Evolutionary conservation across 768 basidiomycete genomes (phyloP).

Genomic region (Candolleomyces eurysporus): DNA sequence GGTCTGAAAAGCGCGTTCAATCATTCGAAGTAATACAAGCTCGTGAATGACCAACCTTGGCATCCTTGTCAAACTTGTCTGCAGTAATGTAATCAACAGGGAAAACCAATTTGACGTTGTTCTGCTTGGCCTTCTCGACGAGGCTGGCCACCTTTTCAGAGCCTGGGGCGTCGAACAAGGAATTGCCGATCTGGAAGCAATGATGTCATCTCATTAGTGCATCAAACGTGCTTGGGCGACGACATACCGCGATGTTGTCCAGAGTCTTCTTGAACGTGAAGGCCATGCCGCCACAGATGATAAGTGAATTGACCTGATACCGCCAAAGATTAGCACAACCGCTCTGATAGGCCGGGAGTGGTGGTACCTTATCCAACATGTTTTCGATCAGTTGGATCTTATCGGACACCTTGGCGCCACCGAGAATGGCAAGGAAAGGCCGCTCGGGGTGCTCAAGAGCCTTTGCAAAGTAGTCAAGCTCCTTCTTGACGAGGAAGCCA

Average conservation of each 20-base stretch:
- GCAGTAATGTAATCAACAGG: conserved; percentile 93
- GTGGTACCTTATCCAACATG: conserved; percentile 88
- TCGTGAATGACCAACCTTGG: conserved; percentile 45
- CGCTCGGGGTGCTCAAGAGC: conserved; percentile 91
- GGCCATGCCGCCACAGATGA: conserved; percentile 98
- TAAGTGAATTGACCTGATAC: conserved; percentile 83
- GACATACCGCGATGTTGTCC: conserved; percentile 66
- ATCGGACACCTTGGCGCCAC: conserved; percentile 98
- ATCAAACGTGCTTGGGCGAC: conserved; percentile 5
- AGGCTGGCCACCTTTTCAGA: conserved; percentile 80
- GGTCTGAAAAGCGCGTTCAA: conserved; percentile 41
- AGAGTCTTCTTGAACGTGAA: conserved; percentile 99
- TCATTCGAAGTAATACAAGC: background rate
- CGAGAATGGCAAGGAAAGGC: conserved; percentile 97
- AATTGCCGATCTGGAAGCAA: conserved; percentile 72
- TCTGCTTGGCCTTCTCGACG: conserved; percentile 88
- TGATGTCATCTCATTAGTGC: conserved; percentile 18
- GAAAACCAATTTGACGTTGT: conserved; percentile 92
- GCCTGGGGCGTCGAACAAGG: conserved; percentile 89
- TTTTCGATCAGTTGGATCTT: conserved; percentile 99
- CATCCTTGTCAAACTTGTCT: conserved; percentile 94
- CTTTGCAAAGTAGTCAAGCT: conserved; percentile 98
- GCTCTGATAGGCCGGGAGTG: background rate
- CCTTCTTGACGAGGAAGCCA: conserved; percentile 97
- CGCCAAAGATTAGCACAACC: background rate